phyloP scores from a whole-genome alignment of 192 early-diverging fungal species.

The Backusella macrospora region DNA sequence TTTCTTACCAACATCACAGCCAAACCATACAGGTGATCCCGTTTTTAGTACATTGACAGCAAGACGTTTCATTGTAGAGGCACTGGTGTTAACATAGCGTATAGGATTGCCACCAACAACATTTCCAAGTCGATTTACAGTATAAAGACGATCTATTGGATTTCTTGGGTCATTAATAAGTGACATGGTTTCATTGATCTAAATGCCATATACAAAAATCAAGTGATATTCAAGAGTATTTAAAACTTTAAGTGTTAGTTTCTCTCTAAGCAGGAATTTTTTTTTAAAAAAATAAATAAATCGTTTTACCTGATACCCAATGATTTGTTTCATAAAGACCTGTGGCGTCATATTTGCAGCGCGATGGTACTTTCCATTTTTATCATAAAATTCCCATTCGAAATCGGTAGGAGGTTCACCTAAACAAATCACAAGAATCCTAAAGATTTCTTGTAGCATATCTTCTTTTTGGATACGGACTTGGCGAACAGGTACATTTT shows the following conservation, averaged over 20 bases:
- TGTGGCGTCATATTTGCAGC: slow-evolving; percentile 60
- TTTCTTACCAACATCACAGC: slow-evolving; percentile 62
- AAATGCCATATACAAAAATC: neutral
- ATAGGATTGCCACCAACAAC: slow-evolving; percentile 66
- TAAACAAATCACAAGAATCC: slow-evolving; percentile 68
- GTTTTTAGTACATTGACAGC: slow-evolving; percentile 60
- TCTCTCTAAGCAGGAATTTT: neutral
- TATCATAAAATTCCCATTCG: slow-evolving; percentile 70
- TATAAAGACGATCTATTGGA: slow-evolving; percentile 61
- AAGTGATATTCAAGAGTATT: neutral
- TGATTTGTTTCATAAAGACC: slow-evolving; percentile 62
- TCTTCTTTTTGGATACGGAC: slow-evolving; percentile 58
- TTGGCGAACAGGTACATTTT: slow-evolving; percentile 40
- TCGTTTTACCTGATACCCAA: slow-evolving; percentile 55
- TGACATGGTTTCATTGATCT: slow-evolving; percentile 66
- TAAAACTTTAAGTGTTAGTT: too few species aligned
- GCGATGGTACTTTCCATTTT: slow-evolving; percentile 68
- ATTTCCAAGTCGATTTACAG: slow-evolving; percentile 75
- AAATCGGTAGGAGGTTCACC: slow-evolving; percentile 72
- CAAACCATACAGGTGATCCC: slow-evolving; percentile 78
- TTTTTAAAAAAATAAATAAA: neutral
- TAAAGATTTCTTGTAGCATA: slow-evolving; percentile 69
- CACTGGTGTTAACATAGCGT: slow-evolving; percentile 67
- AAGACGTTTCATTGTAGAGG: slow-evolving; percentile 59
- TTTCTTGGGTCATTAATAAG: slow-evolving; percentile 81